phyloP scores from a whole-genome alignment of 768 basidiomycete genomes.

The Lentinula sp. region DNA sequence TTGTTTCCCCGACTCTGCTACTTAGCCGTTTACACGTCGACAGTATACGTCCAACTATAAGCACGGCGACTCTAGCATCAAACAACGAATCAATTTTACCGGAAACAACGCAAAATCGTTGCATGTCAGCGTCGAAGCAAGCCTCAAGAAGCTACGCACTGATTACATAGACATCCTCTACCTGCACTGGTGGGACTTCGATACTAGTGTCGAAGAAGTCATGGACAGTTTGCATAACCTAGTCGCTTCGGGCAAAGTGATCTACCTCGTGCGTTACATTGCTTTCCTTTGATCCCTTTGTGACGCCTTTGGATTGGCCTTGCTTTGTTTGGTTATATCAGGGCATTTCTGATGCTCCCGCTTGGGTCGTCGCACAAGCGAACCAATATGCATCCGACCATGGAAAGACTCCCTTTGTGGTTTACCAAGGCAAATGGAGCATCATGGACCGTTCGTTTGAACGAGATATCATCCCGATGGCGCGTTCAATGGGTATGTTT shows the following conservation, averaged over 20 bases:
- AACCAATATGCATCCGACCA: conserved; percentile 38
- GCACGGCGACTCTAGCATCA: not conserved
- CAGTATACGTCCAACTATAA: conserved; percentile 10
- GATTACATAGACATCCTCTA: conserved; percentile 19
- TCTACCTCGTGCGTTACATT: conserved; percentile 18
- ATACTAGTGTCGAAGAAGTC: conserved; percentile 5
- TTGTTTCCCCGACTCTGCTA: not conserved
- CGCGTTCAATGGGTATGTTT: conserved; percentile 21
- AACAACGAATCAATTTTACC: conserved; percentile 20
- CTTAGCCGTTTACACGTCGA: not conserved
- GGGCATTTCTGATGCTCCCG: conserved; percentile 27
- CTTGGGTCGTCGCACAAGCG: conserved; percentile 31
- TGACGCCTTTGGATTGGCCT: not conserved
- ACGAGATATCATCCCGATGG: conserved; percentile 39
- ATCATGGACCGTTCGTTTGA: conserved; percentile 34
- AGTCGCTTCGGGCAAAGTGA: conserved; percentile 39
- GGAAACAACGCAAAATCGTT: conserved; percentile 34
- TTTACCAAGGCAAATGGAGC: conserved; percentile 38
- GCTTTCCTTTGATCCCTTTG: not conserved
- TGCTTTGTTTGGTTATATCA: conserved; percentile 19
- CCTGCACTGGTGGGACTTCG: conserved; percentile 21
- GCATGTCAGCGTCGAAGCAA: conserved; percentile 23
- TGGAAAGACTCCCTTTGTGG: conserved; percentile 37
- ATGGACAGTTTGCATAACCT: conserved; percentile 36
- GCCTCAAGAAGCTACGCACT: conserved; percentile 23